Percentiles rank a stretch among this genome's conserved stretches.
Conservation (phyloP, 179 eudicot genomes). For the Patellifolia procumbens region DNA sequence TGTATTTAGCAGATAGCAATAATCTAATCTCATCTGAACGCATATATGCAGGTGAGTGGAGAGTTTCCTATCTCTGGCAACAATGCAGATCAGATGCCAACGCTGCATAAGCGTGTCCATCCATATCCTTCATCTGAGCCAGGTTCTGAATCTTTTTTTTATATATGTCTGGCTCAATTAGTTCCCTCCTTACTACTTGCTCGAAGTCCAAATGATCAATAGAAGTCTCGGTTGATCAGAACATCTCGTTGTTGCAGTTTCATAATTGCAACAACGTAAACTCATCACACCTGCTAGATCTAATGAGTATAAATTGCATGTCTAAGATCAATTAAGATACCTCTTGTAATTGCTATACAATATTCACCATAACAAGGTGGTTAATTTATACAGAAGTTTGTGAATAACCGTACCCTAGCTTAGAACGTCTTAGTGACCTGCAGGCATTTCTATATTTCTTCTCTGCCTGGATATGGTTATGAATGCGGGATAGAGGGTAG, state of each 20-base stretch:
- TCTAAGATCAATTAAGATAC: background rate
- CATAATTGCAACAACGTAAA: background rate
- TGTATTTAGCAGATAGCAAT: background rate
- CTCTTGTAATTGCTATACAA: background rate
- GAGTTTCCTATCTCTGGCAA: constrained; percentile 66
- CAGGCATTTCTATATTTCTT: background rate
- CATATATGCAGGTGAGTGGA: constrained; percentile 70
- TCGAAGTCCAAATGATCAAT: background rate
- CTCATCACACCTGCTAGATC: background rate
- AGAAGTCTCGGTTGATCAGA: background rate
- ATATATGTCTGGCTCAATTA: background rate
- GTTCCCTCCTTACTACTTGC: background rate
- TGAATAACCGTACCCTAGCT: background rate
- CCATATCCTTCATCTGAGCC: constrained; percentile 74
- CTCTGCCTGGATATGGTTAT: background rate
- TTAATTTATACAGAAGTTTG: background rate
- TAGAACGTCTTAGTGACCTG: background rate
- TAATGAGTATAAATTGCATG: background rate
- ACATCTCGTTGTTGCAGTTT: background rate
- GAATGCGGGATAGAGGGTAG: no score
- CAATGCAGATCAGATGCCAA: constrained; percentile 50
- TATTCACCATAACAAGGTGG: background rate
- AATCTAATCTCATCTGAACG: background rate
- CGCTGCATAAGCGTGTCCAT: constrained; percentile 73
- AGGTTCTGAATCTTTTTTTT: constrained; percentile 34